These are phyloP conservation scores for Ogataea henricii DNA, from an alignment of 805 yeast genomes.

Conservation along the genomic window DNA sequence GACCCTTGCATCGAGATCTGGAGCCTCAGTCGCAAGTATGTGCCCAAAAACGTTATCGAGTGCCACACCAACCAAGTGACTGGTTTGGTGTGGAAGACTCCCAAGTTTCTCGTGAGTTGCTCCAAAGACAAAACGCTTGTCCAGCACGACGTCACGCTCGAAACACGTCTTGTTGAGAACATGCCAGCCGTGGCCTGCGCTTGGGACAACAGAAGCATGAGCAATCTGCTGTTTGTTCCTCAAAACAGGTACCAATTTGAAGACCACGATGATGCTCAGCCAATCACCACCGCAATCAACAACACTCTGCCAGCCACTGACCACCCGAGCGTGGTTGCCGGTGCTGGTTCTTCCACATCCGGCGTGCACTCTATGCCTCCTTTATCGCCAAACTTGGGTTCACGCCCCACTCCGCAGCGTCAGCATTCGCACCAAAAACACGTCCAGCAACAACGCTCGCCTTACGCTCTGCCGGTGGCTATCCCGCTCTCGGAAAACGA, in stretches of 20 bases:
- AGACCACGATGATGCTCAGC: conserved; percentile 10
- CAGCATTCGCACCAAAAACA: conserved; percentile 22
- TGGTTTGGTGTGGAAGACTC: conserved; percentile 58
- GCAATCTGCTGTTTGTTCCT: conserved; percentile 51
- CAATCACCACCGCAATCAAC: conserved; percentile 16
- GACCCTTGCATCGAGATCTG: conserved; percentile 72
- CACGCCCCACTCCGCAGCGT: conserved; percentile 18
- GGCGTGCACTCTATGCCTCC: not conserved
- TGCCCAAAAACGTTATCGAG: conserved; percentile 62
- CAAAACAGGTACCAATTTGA: conserved; percentile 51
- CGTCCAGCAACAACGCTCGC: conserved; percentile 14
- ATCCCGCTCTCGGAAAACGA: conserved; percentile 47
- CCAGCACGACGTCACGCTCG: conserved; percentile 48
- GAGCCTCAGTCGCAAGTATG: conserved; percentile 66
- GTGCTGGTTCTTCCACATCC: not conserved
- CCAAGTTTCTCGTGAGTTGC: conserved; percentile 47
- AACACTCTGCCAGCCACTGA: conserved; percentile 10
- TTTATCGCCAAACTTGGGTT: conserved; percentile 18
- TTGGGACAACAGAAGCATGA: conserved; percentile 54
- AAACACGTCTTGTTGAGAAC: conserved; percentile 48
- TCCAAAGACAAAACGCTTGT: conserved; percentile 52
- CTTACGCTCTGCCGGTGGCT: conserved; percentile 43
- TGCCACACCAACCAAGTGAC: conserved; percentile 51
- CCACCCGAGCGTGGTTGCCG: not conserved
- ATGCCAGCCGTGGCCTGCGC: conserved; percentile 52